phyloP scores from a whole-genome alignment of 192 early-diverging fungal genomes.

The Geranomyces michiganensis region DNA sequence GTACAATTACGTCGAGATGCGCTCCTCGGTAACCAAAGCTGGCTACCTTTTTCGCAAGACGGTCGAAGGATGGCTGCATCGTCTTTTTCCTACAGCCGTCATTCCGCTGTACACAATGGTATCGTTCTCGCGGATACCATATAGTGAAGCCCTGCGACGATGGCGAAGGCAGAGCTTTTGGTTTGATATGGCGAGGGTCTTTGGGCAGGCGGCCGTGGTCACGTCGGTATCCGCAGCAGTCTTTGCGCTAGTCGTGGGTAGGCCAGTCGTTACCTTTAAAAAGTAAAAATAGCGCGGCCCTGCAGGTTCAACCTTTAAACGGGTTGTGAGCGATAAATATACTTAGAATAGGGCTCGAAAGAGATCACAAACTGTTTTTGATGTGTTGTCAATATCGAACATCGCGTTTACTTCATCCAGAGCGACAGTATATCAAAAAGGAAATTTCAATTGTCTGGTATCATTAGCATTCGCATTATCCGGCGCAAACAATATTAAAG shows the following conservation, averaged over 20 bases:
- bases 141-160: constrained; percentile 61
- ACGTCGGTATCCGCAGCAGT: neutral
- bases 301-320: too few relatives aligned
- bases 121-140: constrained; percentile 86
- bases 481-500: too few relatives aligned
- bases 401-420: too few relatives aligned
- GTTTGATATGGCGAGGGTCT: constrained; percentile 23
- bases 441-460: too few relatives aligned
- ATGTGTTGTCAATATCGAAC: too few relatives aligned
- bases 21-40: constrained; percentile 73
- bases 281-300: too few relatives aligned
- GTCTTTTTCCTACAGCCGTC: constrained; percentile 66
- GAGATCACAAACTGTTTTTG: too few relatives aligned
- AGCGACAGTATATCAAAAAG: too few relatives aligned
- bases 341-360: too few relatives aligned
- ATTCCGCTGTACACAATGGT: constrained; percentile 98
- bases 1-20: constrained; percentile 96
- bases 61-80: constrained; percentile 77
- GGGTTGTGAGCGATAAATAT: too few relatives aligned
- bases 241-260: neutral
- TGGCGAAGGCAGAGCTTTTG: constrained; percentile 40
- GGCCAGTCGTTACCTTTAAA: neutral
- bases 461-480: too few relatives aligned
- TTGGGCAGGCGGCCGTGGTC: neutral
- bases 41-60: constrained; percentile 76